These are phyloP conservation scores for Beauveria brongniartii DNA, from an alignment of 2,329 filamentous ascomycete genomes.

Conservation along the genomic window DNA sequence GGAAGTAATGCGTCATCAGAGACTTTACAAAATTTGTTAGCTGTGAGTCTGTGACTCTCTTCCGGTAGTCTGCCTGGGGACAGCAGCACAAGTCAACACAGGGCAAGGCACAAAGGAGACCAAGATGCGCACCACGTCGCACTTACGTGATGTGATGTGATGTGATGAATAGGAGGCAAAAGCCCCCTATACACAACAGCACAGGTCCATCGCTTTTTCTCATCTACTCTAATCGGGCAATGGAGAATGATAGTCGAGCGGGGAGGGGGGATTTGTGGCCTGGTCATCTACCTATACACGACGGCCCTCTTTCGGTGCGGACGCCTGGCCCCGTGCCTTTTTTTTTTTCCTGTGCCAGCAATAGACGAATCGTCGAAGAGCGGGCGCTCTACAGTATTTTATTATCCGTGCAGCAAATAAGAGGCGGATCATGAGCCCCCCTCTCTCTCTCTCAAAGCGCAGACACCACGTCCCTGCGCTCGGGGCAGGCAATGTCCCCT, in stretches of 20 bases:
- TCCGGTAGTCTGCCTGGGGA: no score
- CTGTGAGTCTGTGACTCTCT: no score
- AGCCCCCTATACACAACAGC: background rate
- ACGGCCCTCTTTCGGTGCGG: no score
- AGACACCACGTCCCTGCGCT: background rate
- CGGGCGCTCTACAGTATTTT: no score
- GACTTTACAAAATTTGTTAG: no score
- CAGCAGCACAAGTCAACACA: no score
- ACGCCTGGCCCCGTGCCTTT: background rate
- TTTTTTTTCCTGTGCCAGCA: background rate
- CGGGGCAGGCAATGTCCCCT: background rate
- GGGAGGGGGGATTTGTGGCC: background rate
- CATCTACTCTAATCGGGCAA: no score
- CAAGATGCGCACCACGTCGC: background rate
- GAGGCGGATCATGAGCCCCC: background rate
- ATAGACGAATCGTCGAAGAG: background rate
- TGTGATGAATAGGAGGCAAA: background rate
- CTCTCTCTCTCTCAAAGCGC: background rate
- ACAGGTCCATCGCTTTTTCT: background rate
- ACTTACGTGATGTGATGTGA: background rate
- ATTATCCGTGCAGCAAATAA: background rate
- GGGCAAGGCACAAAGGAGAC: no score
- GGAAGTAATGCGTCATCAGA: no score
- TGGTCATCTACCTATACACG: background rate
- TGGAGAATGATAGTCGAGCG: background rate